These are phyloP conservation scores for Populus hybrid DNA, from an alignment of 441 rosid species.

Conservation along the genomic window DNA sequence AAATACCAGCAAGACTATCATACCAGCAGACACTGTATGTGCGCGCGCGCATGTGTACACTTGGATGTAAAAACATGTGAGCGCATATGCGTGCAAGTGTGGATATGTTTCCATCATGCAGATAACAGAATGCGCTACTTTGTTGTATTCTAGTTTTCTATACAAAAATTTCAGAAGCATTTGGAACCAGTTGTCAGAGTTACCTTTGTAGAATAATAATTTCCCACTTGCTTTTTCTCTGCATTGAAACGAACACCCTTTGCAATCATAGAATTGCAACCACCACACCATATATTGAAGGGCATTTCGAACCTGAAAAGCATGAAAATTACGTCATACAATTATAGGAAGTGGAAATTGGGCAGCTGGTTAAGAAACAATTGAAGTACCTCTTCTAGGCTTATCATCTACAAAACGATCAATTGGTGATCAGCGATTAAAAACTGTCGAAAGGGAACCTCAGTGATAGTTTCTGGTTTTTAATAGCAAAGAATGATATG, in stretches of 20 bases:
- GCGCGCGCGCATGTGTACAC: too few relatives aligned
- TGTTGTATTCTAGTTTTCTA: not conserved
- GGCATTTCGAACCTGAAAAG: slow-evolving; percentile 91
- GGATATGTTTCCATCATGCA: not conserved
- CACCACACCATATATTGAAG: slow-evolving; percentile 90
- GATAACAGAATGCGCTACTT: not conserved
- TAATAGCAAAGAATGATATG: not conserved
- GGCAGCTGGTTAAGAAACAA: not conserved
- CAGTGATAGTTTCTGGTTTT: not conserved
- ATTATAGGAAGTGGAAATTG: not conserved
- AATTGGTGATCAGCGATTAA: not conserved
- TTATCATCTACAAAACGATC: not conserved
- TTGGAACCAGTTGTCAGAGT: not conserved
- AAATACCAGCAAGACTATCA: not conserved
- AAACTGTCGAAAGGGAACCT: not conserved
- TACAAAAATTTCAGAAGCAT: not conserved
- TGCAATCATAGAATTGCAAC: slow-evolving; percentile 91
- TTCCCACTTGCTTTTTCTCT: slow-evolving; percentile 95
- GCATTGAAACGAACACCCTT: slow-evolving; percentile 96
- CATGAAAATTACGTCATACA: slow-evolving; percentile 1
- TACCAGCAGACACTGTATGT: not conserved
- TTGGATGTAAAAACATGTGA: not conserved
- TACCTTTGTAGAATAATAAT: slow-evolving; percentile 97
- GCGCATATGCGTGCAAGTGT: not conserved
- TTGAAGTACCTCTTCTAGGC: not conserved